Evolutionary conservation across 164 flowering plant genomes (phyloP), one percentile per base, ranked within the genome.

Genomic region (Annona cherimola): DNA sequence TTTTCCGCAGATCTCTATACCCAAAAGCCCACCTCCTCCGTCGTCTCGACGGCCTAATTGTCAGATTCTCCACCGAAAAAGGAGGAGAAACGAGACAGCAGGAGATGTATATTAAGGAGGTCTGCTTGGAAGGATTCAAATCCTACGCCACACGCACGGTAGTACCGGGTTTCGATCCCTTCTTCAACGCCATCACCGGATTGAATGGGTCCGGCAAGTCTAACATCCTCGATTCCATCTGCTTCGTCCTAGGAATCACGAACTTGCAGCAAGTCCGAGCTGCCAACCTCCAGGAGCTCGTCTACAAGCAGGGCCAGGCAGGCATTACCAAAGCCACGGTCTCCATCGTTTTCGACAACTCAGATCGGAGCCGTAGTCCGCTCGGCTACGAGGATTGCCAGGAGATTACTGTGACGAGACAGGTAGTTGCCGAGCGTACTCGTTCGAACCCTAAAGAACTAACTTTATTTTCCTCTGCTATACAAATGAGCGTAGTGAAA

Each of bases 291-390:
- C 99, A 96, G 83, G 98, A 96, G 87, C 88, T 96, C 12, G 99
- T 96, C 39, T 93, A 96, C 85, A 96, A 96, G 92, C 98, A 93
- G 74, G 99, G 99, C 1, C 98, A 96, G 78, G 99, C 99, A 54
- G 99, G 99, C 16, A 88, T 96, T 64, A 96, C 98, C 16, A 96
- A 96, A 75, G 99, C 99, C 1, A 93, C 99, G 0, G 99, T 96
- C n/a, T 93, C 99, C 0, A 59, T 96, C 41, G 90, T 92, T 63
- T 96, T 96, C 64, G 97, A 93, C 74, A 96, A 96, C 75, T 85
- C 91, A 0, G 88, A 92, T 66, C 75, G 94, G 45, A 79, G 73
- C 66, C 79, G 99, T 46, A 96, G 99, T 67, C 99, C 99, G 1
- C 86, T 96, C 1, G 99, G 99, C 0, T 96, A 88, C 40, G 98